Conservation (phyloP, 495 filamentous ascomycete genomes). For the Viridothelium virens region DNA sequence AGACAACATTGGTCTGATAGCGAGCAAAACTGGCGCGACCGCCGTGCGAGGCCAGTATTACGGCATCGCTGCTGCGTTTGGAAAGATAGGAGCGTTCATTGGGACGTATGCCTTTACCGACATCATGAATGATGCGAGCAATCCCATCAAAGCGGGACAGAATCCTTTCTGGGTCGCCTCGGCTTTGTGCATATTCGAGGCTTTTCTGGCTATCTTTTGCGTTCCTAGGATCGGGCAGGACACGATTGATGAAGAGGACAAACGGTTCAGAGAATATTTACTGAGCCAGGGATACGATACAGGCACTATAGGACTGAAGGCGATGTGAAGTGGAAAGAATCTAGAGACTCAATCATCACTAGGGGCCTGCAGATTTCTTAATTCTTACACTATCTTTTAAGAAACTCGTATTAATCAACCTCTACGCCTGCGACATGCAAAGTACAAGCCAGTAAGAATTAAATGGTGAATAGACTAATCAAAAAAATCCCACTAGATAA, state of each 20-base stretch:
- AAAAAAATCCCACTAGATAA: no score
- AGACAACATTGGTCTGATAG: conserved; percentile 82
- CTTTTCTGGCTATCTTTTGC: conserved; percentile 27
- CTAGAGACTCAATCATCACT: conserved; percentile 42
- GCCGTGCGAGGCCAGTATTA: conserved; percentile 87
- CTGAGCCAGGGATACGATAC: conserved; percentile 25
- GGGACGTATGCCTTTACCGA: conserved; percentile 75
- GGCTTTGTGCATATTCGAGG: conserved; percentile 31
- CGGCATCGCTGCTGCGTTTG: conserved; percentile 73
- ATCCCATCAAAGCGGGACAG: conserved; percentile 53
- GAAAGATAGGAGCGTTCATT: conserved; percentile 88
- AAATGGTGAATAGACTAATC: no score
- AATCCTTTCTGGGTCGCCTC: conserved; percentile 48
- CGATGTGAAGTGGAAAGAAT: conserved; percentile 38
- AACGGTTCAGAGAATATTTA: conserved; percentile 23
- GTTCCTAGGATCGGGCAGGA: conserved; percentile 36
- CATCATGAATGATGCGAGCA: conserved; percentile 49
- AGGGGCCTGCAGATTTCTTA: no score
- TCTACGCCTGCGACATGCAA: no score
- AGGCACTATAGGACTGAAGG: conserved; percentile 17
- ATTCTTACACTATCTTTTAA: not conserved
- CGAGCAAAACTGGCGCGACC: conserved; percentile 81
- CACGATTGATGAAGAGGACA: conserved; percentile 36
- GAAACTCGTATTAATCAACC: not conserved
- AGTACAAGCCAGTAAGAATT: no score